These are phyloP conservation scores for Pelargonium cotyledonis DNA, from an alignment of 441 rosid genomes.

Conservation along the genomic window DNA sequence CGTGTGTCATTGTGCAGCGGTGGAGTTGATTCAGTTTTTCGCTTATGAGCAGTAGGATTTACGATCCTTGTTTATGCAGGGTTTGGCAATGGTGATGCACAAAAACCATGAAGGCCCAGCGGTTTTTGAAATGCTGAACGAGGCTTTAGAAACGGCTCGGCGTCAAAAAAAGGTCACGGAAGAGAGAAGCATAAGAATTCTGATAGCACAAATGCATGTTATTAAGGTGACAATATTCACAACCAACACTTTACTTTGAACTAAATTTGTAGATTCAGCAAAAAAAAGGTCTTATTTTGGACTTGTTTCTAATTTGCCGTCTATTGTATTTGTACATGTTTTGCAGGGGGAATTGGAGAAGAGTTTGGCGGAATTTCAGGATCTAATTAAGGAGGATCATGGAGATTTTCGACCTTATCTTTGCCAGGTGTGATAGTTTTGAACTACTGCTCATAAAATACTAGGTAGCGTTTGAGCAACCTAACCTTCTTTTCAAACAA, in stretches of 20 bases:
- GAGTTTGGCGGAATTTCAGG: slow-evolving; percentile 62
- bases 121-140: slow-evolving; percentile 69
- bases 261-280: neutral
- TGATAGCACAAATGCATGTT: slow-evolving; percentile 83
- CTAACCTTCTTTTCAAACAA: too few species aligned
- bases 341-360: slow-evolving; percentile 72
- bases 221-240: slow-evolving; percentile 40
- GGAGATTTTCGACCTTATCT: slow-evolving; percentile 92
- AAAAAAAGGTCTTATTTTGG: neutral
- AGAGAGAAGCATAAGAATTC: slow-evolving; percentile 71
- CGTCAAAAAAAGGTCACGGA: slow-evolving; percentile 55
- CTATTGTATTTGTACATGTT: neutral
- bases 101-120: slow-evolving; percentile 67
- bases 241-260: too few species aligned
- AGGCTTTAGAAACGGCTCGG: slow-evolving; percentile 57
- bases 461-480: too few species aligned
- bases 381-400: slow-evolving; percentile 65
- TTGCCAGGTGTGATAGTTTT: slow-evolving; percentile 55
- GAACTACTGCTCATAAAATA: neutral
- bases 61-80: slow-evolving; percentile 37
- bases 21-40: too few species aligned
- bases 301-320: too few species aligned
- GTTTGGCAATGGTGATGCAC: slow-evolving; percentile 88
- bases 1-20: too few species aligned
- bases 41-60: neutral